Evolutionary conservation across 1,139 yeast species (phyloP), one percentile per base, ranked within the genome.

Genomic region (Magnusiomyces suaveolens): DNA sequence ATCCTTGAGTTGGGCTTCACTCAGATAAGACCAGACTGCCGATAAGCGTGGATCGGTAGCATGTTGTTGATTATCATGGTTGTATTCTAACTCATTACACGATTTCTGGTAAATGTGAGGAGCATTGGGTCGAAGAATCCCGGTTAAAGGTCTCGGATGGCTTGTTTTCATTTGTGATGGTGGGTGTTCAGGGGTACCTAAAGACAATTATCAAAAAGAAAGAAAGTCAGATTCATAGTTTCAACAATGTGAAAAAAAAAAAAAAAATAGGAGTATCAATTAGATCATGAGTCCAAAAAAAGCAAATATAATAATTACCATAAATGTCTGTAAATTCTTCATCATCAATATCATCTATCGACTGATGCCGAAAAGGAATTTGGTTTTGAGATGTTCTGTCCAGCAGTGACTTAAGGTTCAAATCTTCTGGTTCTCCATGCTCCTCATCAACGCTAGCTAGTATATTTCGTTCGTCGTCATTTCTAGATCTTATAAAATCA

Each of bases 1-100:
- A 38, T 48, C 51, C 20, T 41, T 41, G 10, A 41, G 10, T 20
- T 41, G 44, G n/a, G 44, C 44, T 41, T 41, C 44, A 16, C 44
- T 41, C 44, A 41, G 20, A 16, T 41, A 41, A 8, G 44, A 20
- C 44, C 44, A 41, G 20, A 41, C 6, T 4, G 44, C 23, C 3
- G 44, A 4, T 41, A 41, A 21, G 25, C 25, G 23, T n/a, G 23
- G 44, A 16, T 41, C 44, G 20, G 25, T 12, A 21, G 41, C 4
- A n/a, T 3, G 16, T 38, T 38, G 41, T 8, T 38, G 18, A 16
- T 38, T n/a, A 38, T n/a, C 41, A n/a, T 10, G 16, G 20, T 38
- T 18, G 20, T 38, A 8, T 12, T 38, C 41, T 6, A 16, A 12
- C 6, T 38, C 41, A 16, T 38, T 18, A 8, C 6, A 16, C n/a